Evolutionary conservation across 1,139 yeast genomes (phyloP), one percentile per base, ranked within the genome.

Genomic region (Candida dubliniensis): DNA sequence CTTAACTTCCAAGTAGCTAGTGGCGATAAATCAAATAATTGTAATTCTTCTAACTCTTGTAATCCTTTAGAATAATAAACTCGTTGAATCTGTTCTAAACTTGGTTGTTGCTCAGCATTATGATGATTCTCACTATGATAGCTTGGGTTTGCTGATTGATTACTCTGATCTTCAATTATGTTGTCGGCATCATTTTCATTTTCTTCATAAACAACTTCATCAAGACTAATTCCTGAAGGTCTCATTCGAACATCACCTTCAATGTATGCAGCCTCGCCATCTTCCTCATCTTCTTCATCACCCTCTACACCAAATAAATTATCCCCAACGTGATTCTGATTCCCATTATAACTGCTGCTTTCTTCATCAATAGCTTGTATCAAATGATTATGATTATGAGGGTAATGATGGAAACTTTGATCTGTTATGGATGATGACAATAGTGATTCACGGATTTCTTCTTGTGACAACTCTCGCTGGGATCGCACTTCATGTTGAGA

Each of bases 1-100:
- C 96, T 87, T 0, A 89, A 81, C 37, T 82, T 78, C 98, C 99
- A 93, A 32, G 84, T 76, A 0, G 96, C 98, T 27, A 87, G 66
- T 8, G 84, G 82, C 1, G 96, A 89, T 13, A 93, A 76, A 59
- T 93, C 97, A 3, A 77, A 67, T 12, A 81, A 58, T 9, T 87
- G 90, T 29, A 72, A 57, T 4, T 66, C 63, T 47, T 85, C 91
- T 49, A 84, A 61, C 44, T 78, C 81, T 45, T 75, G 75, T 2
- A 83, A 60, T 0, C 84, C 87, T 45, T 66, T 65, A 8, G 64
- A 47, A 46, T 74, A 71, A 50, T 72, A 77, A 2, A 73, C 75
- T 31, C 67, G 50, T 51, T 73, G 79, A 2, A 67, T 57, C 46
- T 69, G 72, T 51, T 70, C 75, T 34, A 66, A 49, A 8, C 67